These are phyloP conservation scores for Chamaecyparis obtusa DNA, from an alignment of 75 land plant genomes.

Conservation along the genomic window DNA sequence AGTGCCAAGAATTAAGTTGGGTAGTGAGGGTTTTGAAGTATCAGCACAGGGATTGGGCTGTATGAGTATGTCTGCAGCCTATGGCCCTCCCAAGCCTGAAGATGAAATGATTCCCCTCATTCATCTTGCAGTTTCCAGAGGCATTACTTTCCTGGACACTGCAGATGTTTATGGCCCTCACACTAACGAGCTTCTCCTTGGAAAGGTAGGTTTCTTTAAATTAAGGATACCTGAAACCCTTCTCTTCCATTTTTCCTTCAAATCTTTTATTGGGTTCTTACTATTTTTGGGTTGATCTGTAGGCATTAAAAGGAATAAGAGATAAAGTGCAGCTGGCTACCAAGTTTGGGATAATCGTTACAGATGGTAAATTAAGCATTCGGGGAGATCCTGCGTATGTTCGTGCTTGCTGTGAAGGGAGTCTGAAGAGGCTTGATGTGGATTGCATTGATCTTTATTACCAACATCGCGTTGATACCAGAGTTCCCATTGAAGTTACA, in stretches of 20 bases:
- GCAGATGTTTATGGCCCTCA: constrained; percentile 63
- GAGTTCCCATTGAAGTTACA: constrained; percentile 50
- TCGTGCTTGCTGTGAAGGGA: constrained; percentile 18
- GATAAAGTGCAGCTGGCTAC: constrained; percentile 57
- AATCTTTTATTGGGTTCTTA: not conserved
- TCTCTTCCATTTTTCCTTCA: too few relatives aligned
- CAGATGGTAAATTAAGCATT: constrained; percentile 1
- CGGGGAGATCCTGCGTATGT: constrained; percentile 46
- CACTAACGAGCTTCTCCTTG: constrained; percentile 37
- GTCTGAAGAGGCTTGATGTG: too few relatives aligned
- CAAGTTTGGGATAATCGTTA: constrained; percentile 40
- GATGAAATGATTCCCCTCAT: constrained; percentile 55
- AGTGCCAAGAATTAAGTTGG: not conserved
- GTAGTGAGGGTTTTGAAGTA: too few relatives aligned
- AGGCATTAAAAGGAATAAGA: constrained; percentile 53
- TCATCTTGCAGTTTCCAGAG: constrained; percentile 41
- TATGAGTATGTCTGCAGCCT: not conserved
- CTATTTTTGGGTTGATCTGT: not conserved
- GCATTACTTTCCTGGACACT: constrained; percentile 64
- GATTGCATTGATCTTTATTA: constrained; percentile 65
- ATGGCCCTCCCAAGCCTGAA: constrained; percentile 59
- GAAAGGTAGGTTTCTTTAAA: not conserved
- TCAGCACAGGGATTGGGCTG: constrained; percentile 8
- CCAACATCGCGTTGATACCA: constrained; percentile 48
- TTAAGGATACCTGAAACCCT: not conserved